phyloP scores from a whole-genome alignment of 23 red algal species.

The Gracilaria vermiculophylla region DNA sequence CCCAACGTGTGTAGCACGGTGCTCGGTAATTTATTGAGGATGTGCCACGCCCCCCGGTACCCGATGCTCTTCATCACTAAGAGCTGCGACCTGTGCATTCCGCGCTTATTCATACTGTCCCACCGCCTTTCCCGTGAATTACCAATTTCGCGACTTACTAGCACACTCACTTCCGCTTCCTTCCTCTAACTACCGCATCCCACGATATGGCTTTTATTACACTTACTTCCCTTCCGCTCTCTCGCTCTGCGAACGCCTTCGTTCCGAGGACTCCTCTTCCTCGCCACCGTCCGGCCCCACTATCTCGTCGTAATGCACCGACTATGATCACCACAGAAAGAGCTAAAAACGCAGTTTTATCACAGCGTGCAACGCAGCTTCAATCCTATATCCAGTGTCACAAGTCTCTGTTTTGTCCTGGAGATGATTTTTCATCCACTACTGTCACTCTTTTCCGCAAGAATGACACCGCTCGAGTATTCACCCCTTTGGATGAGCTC shows the following conservation, averaged over 20 bases:
- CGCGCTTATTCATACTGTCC: no score
- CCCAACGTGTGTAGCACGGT: no score
- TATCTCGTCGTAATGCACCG: background rate
- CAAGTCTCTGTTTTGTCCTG: slow-evolving; percentile 75
- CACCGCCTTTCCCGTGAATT: no score
- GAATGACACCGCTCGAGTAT: slow-evolving; percentile 76
- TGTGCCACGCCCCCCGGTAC: no score
- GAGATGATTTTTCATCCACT: slow-evolving; percentile 69
- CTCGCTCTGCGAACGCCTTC: background rate
- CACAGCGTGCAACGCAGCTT: slow-evolving; percentile 9
- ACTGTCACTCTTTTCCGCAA: slow-evolving; percentile 74
- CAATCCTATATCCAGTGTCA: slow-evolving; percentile 77
- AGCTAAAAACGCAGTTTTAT: background rate
- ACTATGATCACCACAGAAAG: slow-evolving; percentile 40
- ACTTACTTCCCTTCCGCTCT: slow-evolving; percentile 5
- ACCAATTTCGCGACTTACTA: no score
- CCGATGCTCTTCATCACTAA: no score
- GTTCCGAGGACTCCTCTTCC: background rate
- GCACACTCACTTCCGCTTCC: no score
- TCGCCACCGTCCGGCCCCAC: background rate
- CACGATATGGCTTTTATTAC: slow-evolving; percentile 40
- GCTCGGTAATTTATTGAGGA: no score
- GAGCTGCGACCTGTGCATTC: no score
- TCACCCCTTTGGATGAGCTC: slow-evolving; percentile 75
- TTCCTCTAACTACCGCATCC: background rate